Percentiles rank a stretch among this genome's conserved stretches.
phyloP scores from a whole-genome alignment of 257 asterid genomes.

The Penstemon barbatus region DNA sequence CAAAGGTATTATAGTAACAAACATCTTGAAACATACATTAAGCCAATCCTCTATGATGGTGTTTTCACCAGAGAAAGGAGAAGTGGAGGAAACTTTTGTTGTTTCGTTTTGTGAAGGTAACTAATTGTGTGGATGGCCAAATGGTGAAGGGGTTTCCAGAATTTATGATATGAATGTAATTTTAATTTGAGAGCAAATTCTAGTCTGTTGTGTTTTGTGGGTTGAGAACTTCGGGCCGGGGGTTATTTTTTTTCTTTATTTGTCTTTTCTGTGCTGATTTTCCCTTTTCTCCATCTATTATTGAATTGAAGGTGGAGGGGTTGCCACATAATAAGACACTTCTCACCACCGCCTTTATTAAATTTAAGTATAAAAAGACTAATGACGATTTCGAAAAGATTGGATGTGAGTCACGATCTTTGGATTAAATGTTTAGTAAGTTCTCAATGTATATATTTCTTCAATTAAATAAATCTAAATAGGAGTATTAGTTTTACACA shows the following conservation, averaged over 20 bases:
- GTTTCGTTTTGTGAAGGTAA: slow-evolving; percentile 39
- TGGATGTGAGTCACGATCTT: no score
- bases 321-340: slow-evolving; percentile 19
- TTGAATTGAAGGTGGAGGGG: background rate
- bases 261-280: background rate
- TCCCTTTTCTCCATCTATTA: background rate
- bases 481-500: no score
- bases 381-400: no score
- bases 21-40: no score
- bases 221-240: background rate
- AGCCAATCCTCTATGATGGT: slow-evolving; percentile 38
- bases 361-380: no score
- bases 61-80: slow-evolving; percentile 51
- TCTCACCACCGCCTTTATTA: background rate
- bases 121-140: no score
- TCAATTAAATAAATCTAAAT: no score
- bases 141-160: background rate
- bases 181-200: background rate
- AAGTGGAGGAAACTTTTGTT: slow-evolving; percentile 45
- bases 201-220: background rate
- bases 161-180: background rate
- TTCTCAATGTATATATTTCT: no score
- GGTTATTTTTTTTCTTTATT: no score
- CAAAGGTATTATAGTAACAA: no score
- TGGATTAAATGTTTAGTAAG: no score